These are phyloP conservation scores for Dovyalis caffra DNA, from an alignment of 345 rosid species.

Conservation along the genomic window DNA sequence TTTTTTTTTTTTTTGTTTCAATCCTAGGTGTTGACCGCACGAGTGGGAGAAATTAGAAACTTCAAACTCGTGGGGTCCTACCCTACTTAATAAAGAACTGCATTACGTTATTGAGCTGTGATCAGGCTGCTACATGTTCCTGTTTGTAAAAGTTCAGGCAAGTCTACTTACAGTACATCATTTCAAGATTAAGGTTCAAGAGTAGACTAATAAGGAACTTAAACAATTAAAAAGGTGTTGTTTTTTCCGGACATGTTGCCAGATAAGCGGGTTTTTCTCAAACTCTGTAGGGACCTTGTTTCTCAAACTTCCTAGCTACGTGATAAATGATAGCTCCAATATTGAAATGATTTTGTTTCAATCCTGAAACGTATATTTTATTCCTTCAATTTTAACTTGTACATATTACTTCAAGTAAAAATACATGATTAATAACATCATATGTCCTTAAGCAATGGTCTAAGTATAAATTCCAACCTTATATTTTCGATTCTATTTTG, in stretches of 20 bases:
- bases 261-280: slow-evolving; percentile 33
- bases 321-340: neutral
- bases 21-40: slow-evolving; percentile 50
- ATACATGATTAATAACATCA: no score
- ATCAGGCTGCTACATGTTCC: neutral
- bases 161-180: slow-evolving; percentile 6
- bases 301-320: slow-evolving; percentile 39
- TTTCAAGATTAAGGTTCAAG: slow-evolving; percentile 13
- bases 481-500: no score
- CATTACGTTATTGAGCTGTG: neutral
- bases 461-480: no score
- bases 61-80: slow-evolving; percentile 23
- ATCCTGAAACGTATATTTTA: neutral
- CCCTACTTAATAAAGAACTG: neutral
- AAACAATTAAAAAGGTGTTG: neutral
- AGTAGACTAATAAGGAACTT: neutral
- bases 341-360: neutral
- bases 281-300: slow-evolving; percentile 48
- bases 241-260: slow-evolving; percentile 22
- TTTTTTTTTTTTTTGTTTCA: neutral
- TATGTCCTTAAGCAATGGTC: no score
- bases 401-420: no score
- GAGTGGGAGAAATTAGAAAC: slow-evolving; percentile 33
- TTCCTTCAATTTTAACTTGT: no score
- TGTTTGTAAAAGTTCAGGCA: slow-evolving; percentile 36